These are phyloP conservation scores for Pichia exigua DNA, from an alignment of 805 yeast species.

Conservation along the genomic window DNA sequence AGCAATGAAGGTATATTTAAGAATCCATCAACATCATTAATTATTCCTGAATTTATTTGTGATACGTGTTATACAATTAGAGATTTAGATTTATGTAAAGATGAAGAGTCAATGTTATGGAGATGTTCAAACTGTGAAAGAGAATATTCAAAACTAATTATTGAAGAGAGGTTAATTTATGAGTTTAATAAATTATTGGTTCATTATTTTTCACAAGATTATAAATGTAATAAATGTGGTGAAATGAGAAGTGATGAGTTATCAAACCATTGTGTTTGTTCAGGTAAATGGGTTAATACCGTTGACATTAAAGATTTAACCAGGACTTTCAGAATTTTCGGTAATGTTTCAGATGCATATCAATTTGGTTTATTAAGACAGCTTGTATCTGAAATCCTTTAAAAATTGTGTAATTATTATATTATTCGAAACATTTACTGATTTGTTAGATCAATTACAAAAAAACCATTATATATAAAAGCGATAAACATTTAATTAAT, in stretches of 20 bases:
- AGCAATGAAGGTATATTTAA: constrained; percentile 62
- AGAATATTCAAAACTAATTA: constrained; percentile 52
- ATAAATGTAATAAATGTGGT: constrained; percentile 71
- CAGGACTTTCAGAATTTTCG: constrained; percentile 40
- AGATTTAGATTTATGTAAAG: constrained; percentile 79
- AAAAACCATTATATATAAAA: not conserved
- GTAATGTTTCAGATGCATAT: constrained; percentile 51
- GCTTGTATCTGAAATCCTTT: constrained; percentile 20
- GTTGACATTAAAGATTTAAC: constrained; percentile 37
- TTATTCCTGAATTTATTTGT: constrained; percentile 65
- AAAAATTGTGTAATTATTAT: not conserved
- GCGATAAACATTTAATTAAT: constrained; percentile 33
- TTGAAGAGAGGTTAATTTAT: constrained; percentile 75
- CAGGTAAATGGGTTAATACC: constrained; percentile 75
- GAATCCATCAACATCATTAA: constrained; percentile 67
- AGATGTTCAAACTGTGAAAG: constrained; percentile 59
- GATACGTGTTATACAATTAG: constrained; percentile 65
- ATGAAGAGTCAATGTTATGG: constrained; percentile 46
- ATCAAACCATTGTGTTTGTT: constrained; percentile 73
- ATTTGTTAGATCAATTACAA: not conserved
- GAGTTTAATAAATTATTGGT: constrained; percentile 49
- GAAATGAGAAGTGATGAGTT: constrained; percentile 59
- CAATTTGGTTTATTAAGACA: constrained; percentile 49
- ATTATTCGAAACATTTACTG: not conserved
- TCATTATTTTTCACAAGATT: constrained; percentile 70